Evolutionary conservation across 805 yeast genomes (phyloP).

Genomic region (Candida maesae): DNA sequence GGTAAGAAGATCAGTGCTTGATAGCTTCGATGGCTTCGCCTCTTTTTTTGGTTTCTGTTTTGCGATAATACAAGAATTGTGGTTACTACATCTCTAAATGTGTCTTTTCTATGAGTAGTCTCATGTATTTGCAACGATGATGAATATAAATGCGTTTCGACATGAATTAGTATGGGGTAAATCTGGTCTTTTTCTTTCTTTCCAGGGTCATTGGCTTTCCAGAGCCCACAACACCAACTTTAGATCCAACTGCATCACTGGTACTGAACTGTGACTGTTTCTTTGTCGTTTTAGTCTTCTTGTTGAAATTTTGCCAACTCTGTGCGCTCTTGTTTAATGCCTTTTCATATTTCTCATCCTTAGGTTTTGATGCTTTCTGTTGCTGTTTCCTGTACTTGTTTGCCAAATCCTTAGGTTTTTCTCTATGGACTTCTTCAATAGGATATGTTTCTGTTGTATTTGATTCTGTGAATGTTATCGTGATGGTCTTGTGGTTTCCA

Average conservation of each 20-base stretch:
- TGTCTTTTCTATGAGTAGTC: too few species aligned
- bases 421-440: constrained; percentile 8
- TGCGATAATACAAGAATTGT: neutral
- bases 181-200: constrained; percentile 14
- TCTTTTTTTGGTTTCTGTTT: neutral
- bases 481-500: constrained; percentile 17
- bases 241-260: constrained; percentile 10
- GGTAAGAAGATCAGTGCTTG: constrained; percentile 52
- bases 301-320: constrained; percentile 21
- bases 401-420: constrained; percentile 15
- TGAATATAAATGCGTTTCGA: neutral
- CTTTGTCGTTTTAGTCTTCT: constrained; percentile 13
- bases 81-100: too few species aligned
- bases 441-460: constrained; percentile 11
- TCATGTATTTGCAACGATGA: too few species aligned
- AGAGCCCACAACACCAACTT: constrained; percentile 17
- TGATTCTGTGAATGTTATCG: constrained; percentile 12
- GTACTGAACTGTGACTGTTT: constrained; percentile 13
- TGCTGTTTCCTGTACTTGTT: constrained; percentile 13
- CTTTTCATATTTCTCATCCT: constrained; percentile 12
- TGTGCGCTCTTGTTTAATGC: constrained; percentile 14
- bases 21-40: neutral
- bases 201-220: constrained; percentile 12
- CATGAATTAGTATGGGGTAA: constrained; percentile 15
- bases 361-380: constrained; percentile 3